These are phyloP conservation scores for Alternaria burnsii DNA, from an alignment of 2,329 filamentous ascomycete genomes.

Conservation along the genomic window DNA sequence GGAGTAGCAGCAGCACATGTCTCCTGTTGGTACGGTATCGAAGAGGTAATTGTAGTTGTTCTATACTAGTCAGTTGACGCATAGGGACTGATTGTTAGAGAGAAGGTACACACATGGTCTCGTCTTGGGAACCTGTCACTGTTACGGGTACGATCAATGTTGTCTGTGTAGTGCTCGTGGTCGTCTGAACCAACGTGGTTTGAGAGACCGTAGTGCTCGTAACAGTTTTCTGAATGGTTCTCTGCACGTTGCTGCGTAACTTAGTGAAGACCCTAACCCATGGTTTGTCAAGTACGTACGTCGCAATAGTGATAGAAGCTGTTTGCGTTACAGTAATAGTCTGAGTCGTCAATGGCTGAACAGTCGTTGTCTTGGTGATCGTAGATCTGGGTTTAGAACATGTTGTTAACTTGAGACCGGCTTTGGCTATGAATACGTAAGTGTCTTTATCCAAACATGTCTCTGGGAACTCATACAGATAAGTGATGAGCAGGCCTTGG, in stretches of 20 bases:
- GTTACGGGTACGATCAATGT: neutral
- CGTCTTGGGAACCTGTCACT: neutral
- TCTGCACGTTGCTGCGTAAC: neutral
- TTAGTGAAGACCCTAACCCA: neutral
- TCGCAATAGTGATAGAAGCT: neutral
- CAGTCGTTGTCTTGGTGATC: neutral
- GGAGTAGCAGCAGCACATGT: neutral
- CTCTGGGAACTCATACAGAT: neutral
- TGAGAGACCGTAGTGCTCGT: neutral
- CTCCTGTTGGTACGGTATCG: neutral
- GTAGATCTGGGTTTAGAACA: neutral
- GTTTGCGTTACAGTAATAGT: neutral
- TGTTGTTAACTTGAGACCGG: neutral
- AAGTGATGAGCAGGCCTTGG: neutral
- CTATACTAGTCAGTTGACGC: neutral
- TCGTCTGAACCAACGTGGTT: neutral
- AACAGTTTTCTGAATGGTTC: neutral
- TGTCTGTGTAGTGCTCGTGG: neutral
- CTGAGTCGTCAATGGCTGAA: neutral
- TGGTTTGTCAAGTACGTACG: neutral
- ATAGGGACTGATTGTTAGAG: neutral
- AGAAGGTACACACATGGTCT: neutral
- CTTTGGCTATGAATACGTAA: neutral
- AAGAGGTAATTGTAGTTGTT: neutral
- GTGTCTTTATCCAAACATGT: neutral